Base-by-base conservation (phyloP, 2,329 filamentous ascomycete species). In the Coleophoma crateriformis region DNA sequence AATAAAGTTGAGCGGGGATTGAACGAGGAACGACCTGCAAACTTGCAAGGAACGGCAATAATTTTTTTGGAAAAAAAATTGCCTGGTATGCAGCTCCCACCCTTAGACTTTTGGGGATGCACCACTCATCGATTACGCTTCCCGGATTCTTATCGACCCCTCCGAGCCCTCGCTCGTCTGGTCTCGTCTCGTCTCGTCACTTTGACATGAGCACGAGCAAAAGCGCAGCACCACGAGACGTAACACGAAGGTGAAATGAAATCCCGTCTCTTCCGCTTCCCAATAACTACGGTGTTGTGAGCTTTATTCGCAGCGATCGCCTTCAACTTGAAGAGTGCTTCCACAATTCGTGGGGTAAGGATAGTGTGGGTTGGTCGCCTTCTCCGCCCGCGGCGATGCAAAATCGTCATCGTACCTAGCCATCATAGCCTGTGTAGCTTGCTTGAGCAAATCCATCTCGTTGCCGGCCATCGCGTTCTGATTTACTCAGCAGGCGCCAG, bases 401-500 rank as follows among this genome's bases (percentile, higher is more conserved):
- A 44, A 32, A 27, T 38, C 46, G 49, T 51, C 52, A 50, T 53
- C 64, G 56, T 64, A 66, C 64, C 62, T 66, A 57, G 58, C 56
- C 61, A 65, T 65, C 61, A 66, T 62, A 46, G 61, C 54, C 52
- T 65, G 63, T 51, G 64, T 65, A 50, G 64, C 64, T 57, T 63
- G 61, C 57, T 60, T 64, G 33, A 66, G 57, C 53, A 66, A 56
- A 57, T 66, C 64, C 47, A 58, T 56, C 52, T 64, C 62, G 46
- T 56, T 56, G 32, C 58, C 59, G 45, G 62, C 53, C 61, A 64
- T 65, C 22, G 53, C 53, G 49, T 48, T 53, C 34, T 50, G 48
- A 33, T 45, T 45, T 46, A 45, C 48, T 38, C 41, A 35, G 22
- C 50, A 47, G 45, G 22, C 46, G 53, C 53, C 50, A 52, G 51